Percentiles rank a stretch among this genome's conserved stretches.
Conservation (phyloP, 2,329 filamentous ascomycete genomes). For the Fusarium anthophilum region DNA sequence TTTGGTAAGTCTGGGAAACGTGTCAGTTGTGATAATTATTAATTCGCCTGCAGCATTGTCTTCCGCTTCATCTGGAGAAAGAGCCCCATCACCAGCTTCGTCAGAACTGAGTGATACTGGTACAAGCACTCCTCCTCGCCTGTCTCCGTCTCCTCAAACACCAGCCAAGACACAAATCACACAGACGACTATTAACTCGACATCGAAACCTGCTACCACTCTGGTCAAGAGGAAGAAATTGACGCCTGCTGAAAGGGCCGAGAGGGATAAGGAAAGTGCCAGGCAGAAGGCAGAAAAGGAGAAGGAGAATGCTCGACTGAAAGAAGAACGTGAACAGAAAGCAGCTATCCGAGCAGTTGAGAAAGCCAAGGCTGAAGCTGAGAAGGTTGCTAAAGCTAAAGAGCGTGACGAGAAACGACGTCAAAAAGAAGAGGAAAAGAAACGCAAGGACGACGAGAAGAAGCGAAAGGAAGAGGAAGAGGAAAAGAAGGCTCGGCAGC, state of each 20-base stretch:
- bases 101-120: constrained; percentile 54
- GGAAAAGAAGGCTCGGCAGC: constrained; percentile 60
- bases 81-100: constrained; percentile 45
- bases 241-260: constrained; percentile 52
- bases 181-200: constrained; percentile 5
- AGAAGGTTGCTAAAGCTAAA: constrained; percentile 51
- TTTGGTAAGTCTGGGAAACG: constrained; percentile 32
- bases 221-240: constrained; percentile 55
- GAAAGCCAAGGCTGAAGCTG: constrained; percentile 47
- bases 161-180: constrained; percentile 40
- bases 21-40: background rate
- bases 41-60: constrained; percentile 35
- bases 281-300: constrained; percentile 50
- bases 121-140: constrained; percentile 51
- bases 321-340: constrained; percentile 48
- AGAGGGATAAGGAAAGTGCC: constrained; percentile 49
- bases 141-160: constrained; percentile 50
- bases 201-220: constrained; percentile 34
- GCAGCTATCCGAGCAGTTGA: constrained; percentile 41
- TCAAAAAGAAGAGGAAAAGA: constrained; percentile 50
- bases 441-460: constrained; percentile 53
- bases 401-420: constrained; percentile 53
- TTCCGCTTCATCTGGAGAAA: constrained; percentile 37
- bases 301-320: constrained; percentile 52
- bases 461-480: constrained; percentile 61